Evolutionary conservation across 1,139 yeast species (phyloP).

Genomic region (Fermentozyma sake): DNA sequence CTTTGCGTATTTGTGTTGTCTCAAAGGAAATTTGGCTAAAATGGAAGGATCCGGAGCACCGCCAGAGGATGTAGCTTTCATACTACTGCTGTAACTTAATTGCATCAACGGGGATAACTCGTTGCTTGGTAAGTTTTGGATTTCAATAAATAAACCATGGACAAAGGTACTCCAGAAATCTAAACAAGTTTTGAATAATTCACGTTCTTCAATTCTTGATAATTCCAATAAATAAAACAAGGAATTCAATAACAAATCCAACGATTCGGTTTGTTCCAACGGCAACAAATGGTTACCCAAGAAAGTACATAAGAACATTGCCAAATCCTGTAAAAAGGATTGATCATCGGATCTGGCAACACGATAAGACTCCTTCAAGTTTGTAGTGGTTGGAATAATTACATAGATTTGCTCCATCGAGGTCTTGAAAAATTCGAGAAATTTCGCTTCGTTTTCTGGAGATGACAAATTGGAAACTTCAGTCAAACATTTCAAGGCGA

Average conservation of each 20-base stretch:
- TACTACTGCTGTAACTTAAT: conserved; percentile 50
- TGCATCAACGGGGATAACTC: conserved; percentile 76
- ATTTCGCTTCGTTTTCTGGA: conserved; percentile 61
- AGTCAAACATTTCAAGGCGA: conserved; percentile 85
- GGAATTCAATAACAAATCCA: conserved; percentile 62
- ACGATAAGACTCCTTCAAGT: conserved; percentile 68
- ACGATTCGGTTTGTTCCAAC: conserved; percentile 61
- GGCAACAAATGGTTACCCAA: conserved; percentile 70
- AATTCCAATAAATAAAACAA: conserved; percentile 80
- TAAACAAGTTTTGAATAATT: conserved; percentile 87
- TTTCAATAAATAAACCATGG: conserved; percentile 74
- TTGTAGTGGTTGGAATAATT: conserved; percentile 72
- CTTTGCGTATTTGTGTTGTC: conserved; percentile 77
- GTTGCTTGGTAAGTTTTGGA: conserved; percentile 69
- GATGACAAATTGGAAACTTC: conserved; percentile 74
- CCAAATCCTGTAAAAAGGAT: conserved; percentile 91
- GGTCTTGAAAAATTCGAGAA: conserved; percentile 66
- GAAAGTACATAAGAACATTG: conserved; percentile 87
- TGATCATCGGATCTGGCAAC: conserved; percentile 81
- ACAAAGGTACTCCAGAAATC: conserved; percentile 93
- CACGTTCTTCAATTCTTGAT: conserved; percentile 92
- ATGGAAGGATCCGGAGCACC: conserved; percentile 88
- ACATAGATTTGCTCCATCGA: conserved; percentile 68
- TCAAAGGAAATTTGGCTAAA: conserved; percentile 69
- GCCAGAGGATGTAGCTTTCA: conserved; percentile 49